These are phyloP conservation scores for Nissolia schottii DNA, from an alignment of 306 rosid genomes.

Conservation along the genomic window DNA sequence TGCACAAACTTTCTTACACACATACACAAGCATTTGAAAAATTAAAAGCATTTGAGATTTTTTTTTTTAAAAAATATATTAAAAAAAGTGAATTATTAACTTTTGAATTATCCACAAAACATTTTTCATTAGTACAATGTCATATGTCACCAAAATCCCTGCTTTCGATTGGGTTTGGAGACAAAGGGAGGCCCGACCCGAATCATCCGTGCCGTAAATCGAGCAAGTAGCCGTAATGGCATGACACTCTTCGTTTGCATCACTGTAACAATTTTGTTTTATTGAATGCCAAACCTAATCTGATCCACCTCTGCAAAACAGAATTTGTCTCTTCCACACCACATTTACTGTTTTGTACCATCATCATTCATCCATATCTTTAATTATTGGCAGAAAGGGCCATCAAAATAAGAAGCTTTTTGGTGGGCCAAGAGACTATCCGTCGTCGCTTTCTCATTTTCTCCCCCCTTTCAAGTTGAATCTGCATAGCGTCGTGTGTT, in stretches of 20 bases:
- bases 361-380: background rate
- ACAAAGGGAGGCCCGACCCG: background rate
- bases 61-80: too few species aligned
- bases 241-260: background rate
- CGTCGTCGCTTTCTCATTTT: background rate
- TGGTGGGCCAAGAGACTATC: background rate
- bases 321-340: background rate
- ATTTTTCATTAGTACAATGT: background rate
- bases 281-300: background rate
- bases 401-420: background rate
- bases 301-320: too few species aligned
- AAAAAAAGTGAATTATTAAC: too few species aligned
- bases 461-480: background rate
- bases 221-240: background rate
- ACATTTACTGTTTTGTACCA: background rate
- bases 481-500: background rate
- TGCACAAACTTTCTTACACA: too few species aligned
- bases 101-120: too few species aligned
- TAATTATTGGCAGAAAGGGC: background rate
- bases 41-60: too few species aligned
- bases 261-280: conserved; percentile 1
- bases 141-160: background rate
- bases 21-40: too few species aligned
- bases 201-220: background rate
- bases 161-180: background rate